These are phyloP conservation scores for Dalechampia spathulata DNA, from an alignment of 441 rosid genomes.

Conservation along the genomic window DNA sequence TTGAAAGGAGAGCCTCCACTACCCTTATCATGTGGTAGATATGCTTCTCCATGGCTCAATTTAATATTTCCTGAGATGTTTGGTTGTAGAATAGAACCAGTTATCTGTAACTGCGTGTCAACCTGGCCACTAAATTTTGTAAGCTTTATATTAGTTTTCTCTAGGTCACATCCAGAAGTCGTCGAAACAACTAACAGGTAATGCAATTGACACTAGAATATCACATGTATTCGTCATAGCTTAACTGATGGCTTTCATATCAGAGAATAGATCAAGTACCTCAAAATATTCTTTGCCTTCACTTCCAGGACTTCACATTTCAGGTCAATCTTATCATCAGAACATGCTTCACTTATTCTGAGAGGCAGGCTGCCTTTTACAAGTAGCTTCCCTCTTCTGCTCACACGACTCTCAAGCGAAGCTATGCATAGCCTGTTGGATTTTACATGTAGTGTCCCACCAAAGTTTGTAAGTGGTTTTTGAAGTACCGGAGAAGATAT, in stretches of 20 bases:
- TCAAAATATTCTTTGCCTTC: slow-evolving; percentile 81
- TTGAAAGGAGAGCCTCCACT: slow-evolving; percentile 67
- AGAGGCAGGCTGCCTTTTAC: slow-evolving; percentile 90
- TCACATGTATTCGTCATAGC: neutral
- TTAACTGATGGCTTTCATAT: slow-evolving; percentile 1
- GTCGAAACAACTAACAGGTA: slow-evolving; percentile 4
- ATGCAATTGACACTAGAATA: neutral
- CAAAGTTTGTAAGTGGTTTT: slow-evolving; percentile 86
- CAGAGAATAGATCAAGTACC: slow-evolving; percentile 35
- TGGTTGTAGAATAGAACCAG: slow-evolving; percentile 97
- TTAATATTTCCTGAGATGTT: slow-evolving; percentile 89
- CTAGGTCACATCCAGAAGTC: slow-evolving; percentile 4
- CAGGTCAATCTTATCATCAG: slow-evolving; percentile 80
- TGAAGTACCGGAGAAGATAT: slow-evolving; percentile 86
- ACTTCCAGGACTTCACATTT: slow-evolving; percentile 98
- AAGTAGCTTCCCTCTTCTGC: slow-evolving; percentile 88
- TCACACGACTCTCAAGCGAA: slow-evolving; percentile 84
- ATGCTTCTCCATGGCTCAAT: slow-evolving; percentile 98
- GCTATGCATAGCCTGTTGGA: slow-evolving; percentile 86
- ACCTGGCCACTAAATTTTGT: slow-evolving; percentile 88
- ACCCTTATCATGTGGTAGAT: slow-evolving; percentile 96
- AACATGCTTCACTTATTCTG: slow-evolving; percentile 67
- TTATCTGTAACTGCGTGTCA: slow-evolving; percentile 85
- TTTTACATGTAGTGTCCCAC: slow-evolving; percentile 86
- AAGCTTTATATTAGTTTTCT: slow-evolving; percentile 18